Conservation (phyloP, 495 filamentous ascomycete species). For the Aspergillus taichungensis region DNA sequence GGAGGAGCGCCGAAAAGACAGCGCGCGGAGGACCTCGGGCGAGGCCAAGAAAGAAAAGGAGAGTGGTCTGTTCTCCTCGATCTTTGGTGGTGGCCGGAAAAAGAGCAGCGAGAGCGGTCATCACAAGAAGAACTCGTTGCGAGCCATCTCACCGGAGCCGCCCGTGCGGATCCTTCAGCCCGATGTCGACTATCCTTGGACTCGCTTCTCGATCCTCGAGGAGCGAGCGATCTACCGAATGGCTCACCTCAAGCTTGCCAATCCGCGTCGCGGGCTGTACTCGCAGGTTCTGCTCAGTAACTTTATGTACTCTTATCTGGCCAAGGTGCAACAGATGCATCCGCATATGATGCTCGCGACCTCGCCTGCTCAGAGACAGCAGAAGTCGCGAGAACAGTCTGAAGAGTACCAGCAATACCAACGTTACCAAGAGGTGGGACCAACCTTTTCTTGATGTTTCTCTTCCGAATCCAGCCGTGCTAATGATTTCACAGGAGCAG, state of each 20-base stretch:
- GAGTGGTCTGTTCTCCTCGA: constrained; percentile 69
- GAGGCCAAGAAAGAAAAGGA: constrained; percentile 88
- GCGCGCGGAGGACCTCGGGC: constrained; percentile 54
- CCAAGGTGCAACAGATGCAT: constrained; percentile 98
- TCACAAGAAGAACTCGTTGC: constrained; percentile 65
- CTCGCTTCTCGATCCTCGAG: constrained; percentile 88
- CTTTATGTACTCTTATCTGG: constrained; percentile 99
- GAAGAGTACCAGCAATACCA: constrained; percentile 57
- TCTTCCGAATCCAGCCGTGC: neutral
- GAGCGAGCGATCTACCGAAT: constrained; percentile 97
- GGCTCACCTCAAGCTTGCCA: constrained; percentile 98
- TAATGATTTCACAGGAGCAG: constrained; percentile 34
- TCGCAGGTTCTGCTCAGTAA: constrained; percentile 97
- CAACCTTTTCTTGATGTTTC: neutral
- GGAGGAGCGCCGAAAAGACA: constrained; percentile 80
- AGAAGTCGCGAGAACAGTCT: constrained; percentile 57
- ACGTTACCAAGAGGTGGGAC: constrained; percentile 55
- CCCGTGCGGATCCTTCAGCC: constrained; percentile 60
- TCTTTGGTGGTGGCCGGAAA: constrained; percentile 82
- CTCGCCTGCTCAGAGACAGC: constrained; percentile 47
- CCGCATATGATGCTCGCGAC: constrained; percentile 75
- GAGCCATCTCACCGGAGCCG: constrained; percentile 74
- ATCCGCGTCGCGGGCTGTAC: constrained; percentile 83
- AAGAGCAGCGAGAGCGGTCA: constrained; percentile 55
- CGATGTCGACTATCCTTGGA: constrained; percentile 93